Percentiles rank a stretch among this genome's conserved stretches.
Evolutionary conservation across 768 basidiomycete species (phyloP).

Genomic region (Tephrocybe sp.): DNA sequence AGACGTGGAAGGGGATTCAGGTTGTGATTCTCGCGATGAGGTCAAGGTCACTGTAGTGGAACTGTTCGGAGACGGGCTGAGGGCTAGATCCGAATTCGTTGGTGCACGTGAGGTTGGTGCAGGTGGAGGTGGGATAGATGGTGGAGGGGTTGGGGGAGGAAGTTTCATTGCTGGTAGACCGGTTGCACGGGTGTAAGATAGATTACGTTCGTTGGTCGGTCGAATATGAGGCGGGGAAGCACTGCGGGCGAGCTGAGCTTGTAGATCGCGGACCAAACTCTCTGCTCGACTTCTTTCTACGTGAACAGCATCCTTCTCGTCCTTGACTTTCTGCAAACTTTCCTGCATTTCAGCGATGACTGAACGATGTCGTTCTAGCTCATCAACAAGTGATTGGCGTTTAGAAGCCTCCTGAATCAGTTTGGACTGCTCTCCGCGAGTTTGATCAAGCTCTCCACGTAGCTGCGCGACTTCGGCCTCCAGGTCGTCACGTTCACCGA

Average conservation of each 20-base stretch:
- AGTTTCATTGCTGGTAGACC: constrained; percentile 70
- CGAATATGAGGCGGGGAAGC: constrained; percentile 56
- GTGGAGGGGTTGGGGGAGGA: constrained; percentile 87
- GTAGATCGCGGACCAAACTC: constrained; percentile 69
- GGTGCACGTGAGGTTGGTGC: constrained; percentile 65
- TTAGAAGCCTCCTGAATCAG: constrained; percentile 72
- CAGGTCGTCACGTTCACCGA: constrained; percentile 43
- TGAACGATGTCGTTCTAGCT: constrained; percentile 76
- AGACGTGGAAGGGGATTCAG: constrained; percentile 68
- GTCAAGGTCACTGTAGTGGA: constrained; percentile 46
- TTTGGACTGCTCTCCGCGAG: constrained; percentile 56
- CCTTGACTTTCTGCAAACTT: constrained; percentile 72
- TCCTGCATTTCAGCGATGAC: constrained; percentile 76
- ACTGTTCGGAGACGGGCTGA: constrained; percentile 60
- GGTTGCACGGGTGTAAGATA: constrained; percentile 55
- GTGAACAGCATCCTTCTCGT: constrained; percentile 77
- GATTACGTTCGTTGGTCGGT: constrained; percentile 47
- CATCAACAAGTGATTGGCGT: constrained; percentile 67
- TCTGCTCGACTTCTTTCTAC: constrained; percentile 72
- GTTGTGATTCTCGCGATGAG: constrained; percentile 68
- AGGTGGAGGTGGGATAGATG: constrained; percentile 81
- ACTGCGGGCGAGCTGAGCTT: constrained; percentile 66
- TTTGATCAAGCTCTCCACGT: constrained; percentile 56
- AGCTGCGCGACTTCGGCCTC: constrained; percentile 47
- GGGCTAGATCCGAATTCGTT: constrained; percentile 45